Conservation (phyloP, 805 yeast genomes). For the Yueomyces sp. region DNA sequence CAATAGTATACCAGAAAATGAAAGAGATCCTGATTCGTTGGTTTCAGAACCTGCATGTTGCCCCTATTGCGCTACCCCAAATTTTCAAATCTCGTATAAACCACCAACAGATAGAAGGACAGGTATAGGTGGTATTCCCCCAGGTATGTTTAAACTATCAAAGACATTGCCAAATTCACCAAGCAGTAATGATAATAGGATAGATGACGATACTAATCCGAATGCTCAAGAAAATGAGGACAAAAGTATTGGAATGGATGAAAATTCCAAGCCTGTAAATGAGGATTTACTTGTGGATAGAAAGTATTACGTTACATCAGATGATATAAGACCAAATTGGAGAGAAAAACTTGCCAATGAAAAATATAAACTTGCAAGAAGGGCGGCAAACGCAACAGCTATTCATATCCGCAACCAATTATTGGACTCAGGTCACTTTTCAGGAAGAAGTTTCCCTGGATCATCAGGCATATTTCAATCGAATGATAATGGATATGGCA, state of each 20-base stretch:
- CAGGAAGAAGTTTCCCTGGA: not conserved
- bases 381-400: slow-evolving; percentile 90
- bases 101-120: slow-evolving; percentile 41
- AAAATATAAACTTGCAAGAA: slow-evolving; percentile 61
- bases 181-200: not conserved
- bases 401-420: slow-evolving; percentile 78
- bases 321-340: slow-evolving; percentile 88
- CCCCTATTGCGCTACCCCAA: slow-evolving; percentile 83
- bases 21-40: slow-evolving; percentile 43
- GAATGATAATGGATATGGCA: slow-evolving; percentile 3
- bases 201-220: not conserved
- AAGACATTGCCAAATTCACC: not conserved
- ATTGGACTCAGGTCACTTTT: slow-evolving; percentile 21
- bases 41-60: slow-evolving; percentile 83
- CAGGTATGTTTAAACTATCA: slow-evolving; percentile 25
- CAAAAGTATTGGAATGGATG: not conserved
- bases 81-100: slow-evolving; percentile 75
- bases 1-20: slow-evolving; percentile 12
- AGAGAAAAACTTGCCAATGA: slow-evolving; percentile 59
- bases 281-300: slow-evolving; percentile 2
- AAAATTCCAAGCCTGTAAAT: not conserved
- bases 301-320: slow-evolving; percentile 46
- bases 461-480: slow-evolving; percentile 1
- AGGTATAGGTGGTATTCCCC: slow-evolving; percentile 45
- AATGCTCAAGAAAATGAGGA: not conserved